Percentiles rank a stretch among this genome's conserved stretches.
Conservation (phyloP, 306 rosid genomes). For the Lathyrus sativus region DNA sequence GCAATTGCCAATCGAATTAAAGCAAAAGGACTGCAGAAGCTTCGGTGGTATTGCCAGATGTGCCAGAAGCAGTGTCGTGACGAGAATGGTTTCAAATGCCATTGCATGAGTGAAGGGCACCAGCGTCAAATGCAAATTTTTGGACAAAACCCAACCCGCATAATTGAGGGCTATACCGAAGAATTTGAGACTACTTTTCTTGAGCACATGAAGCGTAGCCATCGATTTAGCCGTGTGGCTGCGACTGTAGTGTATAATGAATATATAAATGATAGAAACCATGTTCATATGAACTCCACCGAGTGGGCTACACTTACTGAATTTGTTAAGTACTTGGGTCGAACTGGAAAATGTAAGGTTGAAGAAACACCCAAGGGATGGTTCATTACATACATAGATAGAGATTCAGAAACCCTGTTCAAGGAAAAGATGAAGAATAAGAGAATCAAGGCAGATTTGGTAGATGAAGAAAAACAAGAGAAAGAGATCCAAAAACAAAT, state of each 20-base stretch:
- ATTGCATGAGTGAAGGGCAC: conserved; percentile 91
- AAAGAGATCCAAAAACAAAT: conserved; percentile 81
- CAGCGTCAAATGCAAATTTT: conserved; percentile 93
- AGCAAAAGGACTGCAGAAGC: conserved; percentile 95
- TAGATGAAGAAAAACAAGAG: conserved; percentile 87
- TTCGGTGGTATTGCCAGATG: conserved; percentile 98
- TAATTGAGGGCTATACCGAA: conserved; percentile 77
- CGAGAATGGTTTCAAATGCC: conserved; percentile 93
- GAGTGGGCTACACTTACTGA: conserved; percentile 85
- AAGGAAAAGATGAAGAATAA: conserved; percentile 78
- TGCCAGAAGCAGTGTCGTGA: conserved; percentile 97
- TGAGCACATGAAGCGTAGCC: conserved; percentile 90
- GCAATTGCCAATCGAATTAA: conserved; percentile 91
- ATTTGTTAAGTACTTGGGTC: conserved; percentile 83
- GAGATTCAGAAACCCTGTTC: conserved; percentile 77
- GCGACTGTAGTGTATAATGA: conserved; percentile 93
- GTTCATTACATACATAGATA: conserved; percentile 85
- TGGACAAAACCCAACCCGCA: conserved; percentile 74
- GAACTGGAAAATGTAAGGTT: conserved; percentile 80
- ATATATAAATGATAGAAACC: conserved; percentile 80
- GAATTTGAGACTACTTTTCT: conserved; percentile 75
- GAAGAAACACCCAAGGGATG: conserved; percentile 94
- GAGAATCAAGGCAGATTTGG: conserved; percentile 69
- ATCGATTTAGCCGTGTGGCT: conserved; percentile 82
- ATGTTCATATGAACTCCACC: conserved; percentile 84